phyloP scores from a whole-genome alignment of 805 yeast genomes.

The Citeromyces matritensis region DNA sequence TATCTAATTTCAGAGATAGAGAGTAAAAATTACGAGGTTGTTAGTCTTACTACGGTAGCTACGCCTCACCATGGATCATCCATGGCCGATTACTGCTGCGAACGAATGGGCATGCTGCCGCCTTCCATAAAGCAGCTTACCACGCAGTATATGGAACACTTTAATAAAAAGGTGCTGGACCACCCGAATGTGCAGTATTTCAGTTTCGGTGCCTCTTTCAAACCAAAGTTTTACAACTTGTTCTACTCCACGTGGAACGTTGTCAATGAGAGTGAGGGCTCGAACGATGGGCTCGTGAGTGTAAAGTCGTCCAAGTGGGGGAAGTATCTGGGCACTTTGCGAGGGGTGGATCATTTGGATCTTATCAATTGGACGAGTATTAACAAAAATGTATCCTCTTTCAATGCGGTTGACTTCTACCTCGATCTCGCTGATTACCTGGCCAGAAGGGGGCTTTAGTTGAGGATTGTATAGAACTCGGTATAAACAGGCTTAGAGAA shows the following conservation, averaged over 20 bases:
- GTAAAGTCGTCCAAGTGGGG: slow-evolving; percentile 78
- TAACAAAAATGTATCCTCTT: slow-evolving; percentile 22
- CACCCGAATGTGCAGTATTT: slow-evolving; percentile 56
- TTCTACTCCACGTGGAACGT: slow-evolving; percentile 53
- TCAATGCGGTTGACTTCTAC: slow-evolving; percentile 58
- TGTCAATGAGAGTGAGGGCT: slow-evolving; percentile 32
- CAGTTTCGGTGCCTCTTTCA: slow-evolving; percentile 69
- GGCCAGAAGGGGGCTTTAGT: slow-evolving; percentile 39
- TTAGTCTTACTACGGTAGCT: slow-evolving; percentile 68
- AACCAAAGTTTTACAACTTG: slow-evolving; percentile 45
- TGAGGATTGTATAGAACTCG: too few species aligned
- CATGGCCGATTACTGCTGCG: slow-evolving; percentile 56
- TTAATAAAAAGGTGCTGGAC: slow-evolving; percentile 37
- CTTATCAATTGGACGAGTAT: slow-evolving; percentile 57
- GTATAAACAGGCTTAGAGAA: too few species aligned
- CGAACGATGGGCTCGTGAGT: slow-evolving; percentile 80
- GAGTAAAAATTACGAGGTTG: slow-evolving; percentile 37
- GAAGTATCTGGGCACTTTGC: slow-evolving; percentile 60
- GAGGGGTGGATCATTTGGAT: slow-evolving; percentile 74
- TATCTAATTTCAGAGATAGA: slow-evolving; percentile 48
- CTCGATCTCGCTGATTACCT: slow-evolving; percentile 51
- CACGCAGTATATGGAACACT: slow-evolving; percentile 28
- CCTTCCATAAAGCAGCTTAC: slow-evolving; percentile 51
- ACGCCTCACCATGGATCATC: slow-evolving; percentile 87
- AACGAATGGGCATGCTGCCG: slow-evolving; percentile 5